Evolutionary conservation across 1,284 basidiomycete species (phyloP).

Genomic region (Lentinus polychrous): DNA sequence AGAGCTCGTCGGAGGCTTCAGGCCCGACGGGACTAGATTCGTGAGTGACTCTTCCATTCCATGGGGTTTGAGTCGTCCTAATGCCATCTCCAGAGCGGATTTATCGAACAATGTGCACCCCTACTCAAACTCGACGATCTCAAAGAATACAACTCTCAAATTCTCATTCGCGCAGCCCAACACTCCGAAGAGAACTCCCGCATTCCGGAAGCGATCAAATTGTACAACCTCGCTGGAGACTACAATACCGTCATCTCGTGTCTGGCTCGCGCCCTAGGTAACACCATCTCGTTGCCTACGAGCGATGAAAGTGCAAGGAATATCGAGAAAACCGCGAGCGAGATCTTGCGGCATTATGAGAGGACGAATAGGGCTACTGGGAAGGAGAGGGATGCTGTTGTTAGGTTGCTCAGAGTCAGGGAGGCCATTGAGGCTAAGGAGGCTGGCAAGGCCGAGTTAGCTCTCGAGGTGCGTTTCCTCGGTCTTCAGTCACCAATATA

Average conservation of each 20-base stretch:
- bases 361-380: slow-evolving; percentile 69
- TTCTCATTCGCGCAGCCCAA: slow-evolving; percentile 77
- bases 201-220: slow-evolving; percentile 86
- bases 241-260: slow-evolving; percentile 85
- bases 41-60: slow-evolving; percentile 39
- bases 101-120: slow-evolving; percentile 78
- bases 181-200: slow-evolving; percentile 74
- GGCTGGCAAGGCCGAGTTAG: slow-evolving; percentile 66
- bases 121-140: slow-evolving; percentile 72
- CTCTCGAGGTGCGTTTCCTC: slow-evolving; percentile 67
- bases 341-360: slow-evolving; percentile 87
- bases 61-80: not conserved
- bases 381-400: slow-evolving; percentile 72
- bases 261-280: slow-evolving; percentile 87
- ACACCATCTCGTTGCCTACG: slow-evolving; percentile 66
- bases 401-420: slow-evolving; percentile 76
- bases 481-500: too few relatives aligned
- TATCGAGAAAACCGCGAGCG: slow-evolving; percentile 73
- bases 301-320: slow-evolving; percentile 61
- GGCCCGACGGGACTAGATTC: slow-evolving; percentile 83
- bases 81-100: slow-evolving; percentile 55
- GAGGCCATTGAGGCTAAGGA: slow-evolving; percentile 78
- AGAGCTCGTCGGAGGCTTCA: slow-evolving; percentile 86
- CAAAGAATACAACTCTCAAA: slow-evolving; percentile 74
- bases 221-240: slow-evolving; percentile 94